phyloP scores from a whole-genome alignment of 441 rosid species.

The Populus hybrid region DNA sequence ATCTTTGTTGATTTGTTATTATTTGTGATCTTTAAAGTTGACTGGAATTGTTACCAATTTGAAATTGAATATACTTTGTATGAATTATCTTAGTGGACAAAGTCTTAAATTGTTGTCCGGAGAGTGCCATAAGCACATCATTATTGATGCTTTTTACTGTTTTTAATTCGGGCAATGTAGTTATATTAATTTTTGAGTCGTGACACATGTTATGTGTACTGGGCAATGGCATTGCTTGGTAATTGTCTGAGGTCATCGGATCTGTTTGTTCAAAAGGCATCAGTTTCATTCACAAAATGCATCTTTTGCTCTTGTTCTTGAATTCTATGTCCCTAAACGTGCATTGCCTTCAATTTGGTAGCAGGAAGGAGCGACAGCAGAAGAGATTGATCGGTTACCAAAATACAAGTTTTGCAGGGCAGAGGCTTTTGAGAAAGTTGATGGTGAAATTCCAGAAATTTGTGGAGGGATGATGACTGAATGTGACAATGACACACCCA shows the following conservation, averaged over 20 bases:
- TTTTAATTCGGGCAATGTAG: too few species aligned
- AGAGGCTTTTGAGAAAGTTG: constrained; percentile 34
- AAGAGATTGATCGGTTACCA: constrained; percentile 77
- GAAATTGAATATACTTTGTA: not conserved
- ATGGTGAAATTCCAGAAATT: constrained; percentile 42
- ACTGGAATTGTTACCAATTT: not conserved
- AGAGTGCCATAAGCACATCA: not conserved
- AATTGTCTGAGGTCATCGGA: not conserved
- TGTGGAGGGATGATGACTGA: constrained; percentile 67
- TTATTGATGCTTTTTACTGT: too few species aligned
- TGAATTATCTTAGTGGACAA: not conserved
- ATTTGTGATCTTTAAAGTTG: not conserved
- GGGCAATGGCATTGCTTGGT: not conserved
- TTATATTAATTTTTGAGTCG: too few species aligned
- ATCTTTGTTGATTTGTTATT: not conserved
- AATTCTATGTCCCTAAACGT: not conserved
- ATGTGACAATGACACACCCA: constrained; percentile 60
- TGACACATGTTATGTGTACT: too few species aligned
- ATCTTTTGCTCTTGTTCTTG: constrained; percentile 3
- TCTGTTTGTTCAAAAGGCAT: not conserved
- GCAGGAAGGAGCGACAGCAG: constrained; percentile 93
- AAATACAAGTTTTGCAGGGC: constrained; percentile 59
- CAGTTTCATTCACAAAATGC: not conserved
- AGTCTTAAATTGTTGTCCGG: not conserved
- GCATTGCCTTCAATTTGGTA: constrained; percentile 5